Evolutionary conservation across 495 filamentous ascomycete species (phyloP), one percentile per base, ranked within the genome.

Genomic region (Talaromyces trachyspermus): DNA sequence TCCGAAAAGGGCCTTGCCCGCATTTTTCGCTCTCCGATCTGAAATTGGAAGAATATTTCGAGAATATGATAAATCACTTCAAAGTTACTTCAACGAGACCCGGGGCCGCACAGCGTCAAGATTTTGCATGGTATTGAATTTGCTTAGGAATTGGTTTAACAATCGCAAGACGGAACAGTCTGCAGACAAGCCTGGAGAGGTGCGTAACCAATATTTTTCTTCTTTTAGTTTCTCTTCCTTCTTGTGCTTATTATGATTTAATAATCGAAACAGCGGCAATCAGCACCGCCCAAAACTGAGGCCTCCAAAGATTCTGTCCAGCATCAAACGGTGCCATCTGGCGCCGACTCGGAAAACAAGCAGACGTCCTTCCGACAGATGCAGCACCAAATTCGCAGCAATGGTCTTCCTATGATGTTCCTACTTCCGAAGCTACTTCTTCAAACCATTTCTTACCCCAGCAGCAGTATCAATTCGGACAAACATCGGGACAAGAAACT

Each of bases 71-170:
- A 1, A 69, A 73, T 0, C 78, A 81, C 33, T 88, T 95, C 56
- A 70, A 70, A 26, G 67, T 70, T 12, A 78, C 85, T 1, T 80
- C 83, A 0, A 74, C 73, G 0, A 76, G 77, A 0, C 80, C 85
- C 22, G 77, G 75, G 84, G 80, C 27, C 72, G 85, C 7, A 84
- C 85, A 7, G 79, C 87, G 2, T 69, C 75, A 26, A 95, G 88
- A 57, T 92, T 95, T 51, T 68, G 84, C 2, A 74, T 86, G 37
- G 81, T 95, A 23, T 63, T 95, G 15, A 64, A 73, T 29, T 81
- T 91, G 76, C 61, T 96, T 5, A 77, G 79, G 23, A 79, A 74
- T 4, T 86, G 85, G 79, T 94, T 90, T 54, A 60, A 71, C 50
- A 64, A 70, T 52, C 66, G 67, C 27, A 72, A 69, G 37, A 56